Percentiles rank a stretch among this genome's conserved stretches.
phyloP scores from a whole-genome alignment of 2,329 filamentous ascomycete species.

The Claviceps fusiformis region DNA sequence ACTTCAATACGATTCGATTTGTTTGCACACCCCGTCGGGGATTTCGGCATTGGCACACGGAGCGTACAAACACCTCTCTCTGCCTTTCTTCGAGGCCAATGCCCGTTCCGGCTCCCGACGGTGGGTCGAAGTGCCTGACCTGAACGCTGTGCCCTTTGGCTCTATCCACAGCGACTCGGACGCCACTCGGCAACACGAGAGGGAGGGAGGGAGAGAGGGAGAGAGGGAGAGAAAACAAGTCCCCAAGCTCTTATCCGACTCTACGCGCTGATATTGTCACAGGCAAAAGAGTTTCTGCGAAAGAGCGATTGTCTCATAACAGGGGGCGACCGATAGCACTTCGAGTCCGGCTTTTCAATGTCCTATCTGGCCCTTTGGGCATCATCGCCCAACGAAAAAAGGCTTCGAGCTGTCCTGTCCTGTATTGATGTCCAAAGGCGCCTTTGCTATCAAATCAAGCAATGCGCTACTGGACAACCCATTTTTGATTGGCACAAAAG shows the following conservation, averaged over 20 bases:
- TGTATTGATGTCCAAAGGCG: conserved; percentile 15
- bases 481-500: conserved; percentile 9
- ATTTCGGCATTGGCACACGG: not conserved
- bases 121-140: no score
- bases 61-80: not conserved
- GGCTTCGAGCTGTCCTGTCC: conserved; percentile 4
- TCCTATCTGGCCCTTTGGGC: not conserved
- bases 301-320: not conserved
- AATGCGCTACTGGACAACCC: not conserved
- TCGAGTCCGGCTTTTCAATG: not conserved
- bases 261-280: not conserved
- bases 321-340: no score
- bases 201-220: not conserved
- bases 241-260: not conserved
- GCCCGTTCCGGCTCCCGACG: no score
- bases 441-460: conserved; percentile 9
- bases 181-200: no score
- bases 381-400: conserved; percentile 10
- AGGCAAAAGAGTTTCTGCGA: not conserved
- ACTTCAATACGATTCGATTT: not conserved
- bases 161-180: not conserved
- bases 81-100: not conserved
- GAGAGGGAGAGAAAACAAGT: not conserved
- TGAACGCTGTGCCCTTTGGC: no score
- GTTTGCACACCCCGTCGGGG: not conserved